Base-by-base conservation (phyloP, 306 rosid genomes). In the Neltuma alba region DNA sequence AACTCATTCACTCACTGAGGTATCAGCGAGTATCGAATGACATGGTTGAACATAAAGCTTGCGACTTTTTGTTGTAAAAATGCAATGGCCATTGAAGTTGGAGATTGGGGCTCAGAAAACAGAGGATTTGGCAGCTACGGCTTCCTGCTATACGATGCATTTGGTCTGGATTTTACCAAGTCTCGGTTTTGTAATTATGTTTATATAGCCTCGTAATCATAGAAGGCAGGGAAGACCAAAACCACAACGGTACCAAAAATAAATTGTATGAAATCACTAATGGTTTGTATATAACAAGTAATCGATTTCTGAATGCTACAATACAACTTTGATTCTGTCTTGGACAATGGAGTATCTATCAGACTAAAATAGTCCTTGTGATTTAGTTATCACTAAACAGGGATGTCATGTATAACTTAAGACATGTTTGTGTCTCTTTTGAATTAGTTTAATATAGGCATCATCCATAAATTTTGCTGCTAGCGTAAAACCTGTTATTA, bases 391-490 rank as follows among this genome's bases (percentile, higher is more conserved):
- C 13, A 42, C 13, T 13, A 42, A 4, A 42, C 14, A 2, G 10
- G 2, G 5, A 50, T 27, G 38, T 4, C 66, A 60, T 30, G n/a
- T 6, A 28, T 27, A 31, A 27, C 33, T 52, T 7, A n/a, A 9
- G 5, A 57, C 16, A 57, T 23, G 31, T 55, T 57, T 58, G 16
- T 15, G 40, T 31, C 21, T 5, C 23, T 58, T 58, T 6, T 62
- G 16, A 33, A 31, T 62, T 62, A 31, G 4, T 16, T 62, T 62
- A 18, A 83, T 97, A 89, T 85, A 95, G 98, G 93, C 90, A 2
- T 95, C 99, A 70, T 95, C 99, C 57, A 87, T 87, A 76, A 95
- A 92, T 66, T 95, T 95, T 0, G 94, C 99, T 2, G 97, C 98
- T 20, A 92, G 91, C 96, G 91, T 92, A 60, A 92, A 75, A 62